These are phyloP conservation scores for Podaxis sp. DNA, from an alignment of 768 basidiomycete genomes.

Conservation along the genomic window DNA sequence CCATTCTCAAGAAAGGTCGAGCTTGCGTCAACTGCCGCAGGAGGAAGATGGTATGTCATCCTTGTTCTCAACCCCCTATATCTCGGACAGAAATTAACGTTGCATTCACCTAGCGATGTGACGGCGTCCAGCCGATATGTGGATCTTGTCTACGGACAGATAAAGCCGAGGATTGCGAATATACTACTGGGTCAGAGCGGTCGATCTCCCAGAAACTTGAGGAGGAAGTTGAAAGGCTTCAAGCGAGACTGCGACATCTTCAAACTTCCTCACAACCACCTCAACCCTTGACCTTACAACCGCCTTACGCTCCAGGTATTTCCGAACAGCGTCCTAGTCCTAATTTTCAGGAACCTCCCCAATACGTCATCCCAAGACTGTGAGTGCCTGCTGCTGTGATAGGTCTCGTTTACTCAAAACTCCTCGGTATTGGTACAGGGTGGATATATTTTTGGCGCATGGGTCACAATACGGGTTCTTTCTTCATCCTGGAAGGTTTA, in stretches of 20 bases:
- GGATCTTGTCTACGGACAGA: slow-evolving; percentile 47
- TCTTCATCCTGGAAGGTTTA: slow-evolving; percentile 49
- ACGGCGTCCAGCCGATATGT: slow-evolving; percentile 53
- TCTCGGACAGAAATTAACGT: background rate
- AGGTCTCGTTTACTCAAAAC: slow-evolving; percentile 9
- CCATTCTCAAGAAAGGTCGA: slow-evolving; percentile 14
- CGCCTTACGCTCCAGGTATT: slow-evolving; percentile 32
- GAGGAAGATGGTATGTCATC: slow-evolving; percentile 12
- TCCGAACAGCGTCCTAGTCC: background rate
- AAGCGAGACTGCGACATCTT: slow-evolving; percentile 46
- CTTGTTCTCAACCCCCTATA: background rate
- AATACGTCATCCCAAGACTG: slow-evolving; percentile 30
- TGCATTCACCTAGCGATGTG: slow-evolving; percentile 44
- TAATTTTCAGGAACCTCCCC: slow-evolving; percentile 30
- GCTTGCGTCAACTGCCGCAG: slow-evolving; percentile 15
- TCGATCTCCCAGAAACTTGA: slow-evolving; percentile 51
- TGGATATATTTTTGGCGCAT: slow-evolving; percentile 45
- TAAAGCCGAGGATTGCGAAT: slow-evolving; percentile 60
- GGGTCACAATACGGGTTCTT: slow-evolving; percentile 58
- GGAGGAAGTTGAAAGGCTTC: slow-evolving; percentile 47
- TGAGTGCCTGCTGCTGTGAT: slow-evolving; percentile 20
- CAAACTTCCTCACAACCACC: slow-evolving; percentile 28
- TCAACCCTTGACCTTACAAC: slow-evolving; percentile 29
- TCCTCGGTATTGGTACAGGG: slow-evolving; percentile 20
- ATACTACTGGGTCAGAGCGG: slow-evolving; percentile 44